Evolutionary conservation across 768 basidiomycete species (phyloP).

Genomic region (Daedaleopsis sinensis): DNA sequence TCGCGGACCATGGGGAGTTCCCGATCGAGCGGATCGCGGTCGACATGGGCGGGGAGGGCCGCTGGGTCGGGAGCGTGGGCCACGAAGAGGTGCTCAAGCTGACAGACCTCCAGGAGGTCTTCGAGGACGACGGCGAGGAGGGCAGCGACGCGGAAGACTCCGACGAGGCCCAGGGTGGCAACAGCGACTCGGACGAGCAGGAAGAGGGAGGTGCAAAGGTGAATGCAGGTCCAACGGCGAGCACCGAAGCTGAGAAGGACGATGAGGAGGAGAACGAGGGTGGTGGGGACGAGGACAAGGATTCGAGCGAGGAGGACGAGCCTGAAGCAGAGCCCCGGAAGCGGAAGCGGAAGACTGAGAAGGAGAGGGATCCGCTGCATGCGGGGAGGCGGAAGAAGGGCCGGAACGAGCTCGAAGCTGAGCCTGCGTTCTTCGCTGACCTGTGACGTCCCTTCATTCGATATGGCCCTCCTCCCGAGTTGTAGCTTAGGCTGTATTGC

Average conservation of each 20-base stretch:
- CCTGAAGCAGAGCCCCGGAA: conserved; percentile 47
- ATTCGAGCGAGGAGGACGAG: conserved; percentile 34
- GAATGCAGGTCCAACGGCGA: background rate
- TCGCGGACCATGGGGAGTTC: conserved; percentile 90
- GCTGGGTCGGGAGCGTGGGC: conserved; percentile 92
- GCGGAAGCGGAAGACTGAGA: conserved; percentile 59
- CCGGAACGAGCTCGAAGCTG: conserved; percentile 57
- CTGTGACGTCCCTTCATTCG: conserved; percentile 47
- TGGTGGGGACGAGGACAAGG: conserved; percentile 46
- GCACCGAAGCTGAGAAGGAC: conserved; percentile 20
- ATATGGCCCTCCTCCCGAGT: too few species aligned
- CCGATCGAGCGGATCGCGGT: conserved; percentile 87
- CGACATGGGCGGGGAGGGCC: conserved; percentile 55
- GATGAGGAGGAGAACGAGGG: conserved; percentile 1
- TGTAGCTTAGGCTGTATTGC: too few species aligned
- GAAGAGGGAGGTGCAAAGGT: conserved; percentile 9
- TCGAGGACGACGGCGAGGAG: conserved; percentile 55
- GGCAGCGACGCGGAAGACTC: conserved; percentile 36
- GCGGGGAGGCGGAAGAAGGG: conserved; percentile 58
- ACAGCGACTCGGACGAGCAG: conserved; percentile 29
- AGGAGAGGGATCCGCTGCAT: conserved; percentile 49
- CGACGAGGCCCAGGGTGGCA: conserved; percentile 19
- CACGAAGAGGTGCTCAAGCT: conserved; percentile 87
- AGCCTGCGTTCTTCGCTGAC: conserved; percentile 68
- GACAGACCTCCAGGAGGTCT: conserved; percentile 81